phyloP scores from a whole-genome alignment of 1,284 basidiomycete species.

The Ganoderma leucocontextum region DNA sequence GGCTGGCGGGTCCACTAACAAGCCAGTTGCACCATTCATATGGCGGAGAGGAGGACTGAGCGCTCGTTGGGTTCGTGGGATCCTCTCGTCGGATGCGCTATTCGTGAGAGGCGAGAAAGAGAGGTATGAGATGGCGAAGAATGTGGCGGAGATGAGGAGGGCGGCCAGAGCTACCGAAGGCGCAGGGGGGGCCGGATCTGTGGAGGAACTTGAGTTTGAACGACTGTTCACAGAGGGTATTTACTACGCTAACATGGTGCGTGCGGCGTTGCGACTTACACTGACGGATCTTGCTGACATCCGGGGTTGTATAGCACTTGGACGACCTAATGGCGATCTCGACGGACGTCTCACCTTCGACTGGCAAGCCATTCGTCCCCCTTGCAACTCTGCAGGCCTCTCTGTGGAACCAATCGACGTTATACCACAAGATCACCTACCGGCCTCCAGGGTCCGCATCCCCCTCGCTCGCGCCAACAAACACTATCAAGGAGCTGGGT shows the following conservation, averaged over 20 bases:
- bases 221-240: conserved; percentile 83
- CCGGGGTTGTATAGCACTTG: conserved; percentile 57
- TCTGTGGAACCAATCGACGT: conserved; percentile 76
- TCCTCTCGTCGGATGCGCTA: conserved; percentile 82
- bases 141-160: conserved; percentile 79
- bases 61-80: conserved; percentile 75
- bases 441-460: conserved; percentile 45
- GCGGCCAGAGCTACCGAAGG: conserved; percentile 53
- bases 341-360: conserved; percentile 75
- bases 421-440: conserved; percentile 65
- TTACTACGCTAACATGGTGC: conserved; percentile 90
- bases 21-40: conserved; percentile 51
- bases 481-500: conserved; percentile 68
- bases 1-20: background rate
- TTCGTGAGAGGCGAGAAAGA: conserved; percentile 85
- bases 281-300: conserved; percentile 17
- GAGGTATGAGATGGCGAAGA: conserved; percentile 81
- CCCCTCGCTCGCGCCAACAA: conserved; percentile 48
- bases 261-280: background rate
- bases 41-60: conserved; percentile 79
- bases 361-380: conserved; percentile 74
- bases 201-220: conserved; percentile 74
- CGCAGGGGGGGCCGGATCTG: conserved; percentile 28
- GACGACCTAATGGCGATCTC: conserved; percentile 82
- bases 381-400: conserved; percentile 75